Base-by-base conservation (phyloP, 1,284 basidiomycete genomes). In the Leccinum pachyderme region DNA sequence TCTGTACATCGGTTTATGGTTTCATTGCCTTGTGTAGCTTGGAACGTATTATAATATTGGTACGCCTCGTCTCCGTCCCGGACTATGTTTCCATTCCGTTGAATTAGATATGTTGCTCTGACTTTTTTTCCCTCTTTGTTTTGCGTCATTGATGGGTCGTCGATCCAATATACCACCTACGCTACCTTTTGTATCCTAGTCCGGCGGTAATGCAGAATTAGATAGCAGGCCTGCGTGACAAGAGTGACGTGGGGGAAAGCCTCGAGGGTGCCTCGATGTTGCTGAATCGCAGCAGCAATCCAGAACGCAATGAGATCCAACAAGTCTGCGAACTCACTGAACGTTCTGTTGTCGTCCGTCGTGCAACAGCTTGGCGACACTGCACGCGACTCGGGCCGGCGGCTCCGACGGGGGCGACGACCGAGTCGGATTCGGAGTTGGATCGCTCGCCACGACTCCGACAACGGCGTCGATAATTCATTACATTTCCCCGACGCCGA, bases 281-380 rank as follows among this genome's bases (percentile, higher is more conserved):
- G 31, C 43, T 25, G 24, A n/a, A 22, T 25, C 27, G n/a, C 37
- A 28, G 24, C 15, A 33, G 28, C 5, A 24, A n/a, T 27, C n/a
- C 13, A 56, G 37, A 35, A 25, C 37, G 2, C 32, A 18, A 60
- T 52, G 51, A 29, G 37, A 25, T 44, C 39, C 22, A 41, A 33
- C 51, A 58, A 45, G 31, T 32, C 51, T 43, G 51, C 41, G 27
- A 37, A 28, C 47, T 27, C 44, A 15, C 25, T 28, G 27, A 28
- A 22, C 24, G 43, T 32, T 41, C 51, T 65, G 41, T 48, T 63
- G 52, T 63, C 63, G 32, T 53, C 57, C 56, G 60, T 65, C 53
- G 60, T 62, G 50, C 66, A 39, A 39, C 37, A 39, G 11, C 9
- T 39, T 6, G n/a, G 33, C 13, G 39, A 41, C 15, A 35, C 39